phyloP scores from a whole-genome alignment of 495 filamentous ascomycete genomes.

The Hyaloscypha bicolor region DNA sequence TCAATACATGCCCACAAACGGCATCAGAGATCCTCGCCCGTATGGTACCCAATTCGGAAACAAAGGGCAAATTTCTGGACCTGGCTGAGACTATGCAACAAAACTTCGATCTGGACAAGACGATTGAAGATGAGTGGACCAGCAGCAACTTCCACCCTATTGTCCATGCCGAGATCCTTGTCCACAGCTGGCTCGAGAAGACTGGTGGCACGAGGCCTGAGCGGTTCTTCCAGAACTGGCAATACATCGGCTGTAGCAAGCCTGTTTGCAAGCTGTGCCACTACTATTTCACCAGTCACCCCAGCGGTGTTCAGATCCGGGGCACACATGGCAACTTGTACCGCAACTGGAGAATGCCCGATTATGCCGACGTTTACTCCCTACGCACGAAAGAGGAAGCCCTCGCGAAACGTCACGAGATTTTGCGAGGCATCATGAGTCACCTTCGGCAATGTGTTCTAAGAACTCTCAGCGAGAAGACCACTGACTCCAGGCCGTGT shows the following conservation, averaged over 20 bases:
- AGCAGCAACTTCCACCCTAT: slow-evolving; percentile 5
- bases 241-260: slow-evolving; percentile 35
- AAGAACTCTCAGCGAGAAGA: slow-evolving; percentile 16
- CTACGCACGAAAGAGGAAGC: slow-evolving; percentile 7
- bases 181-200: slow-evolving; percentile 7
- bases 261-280: slow-evolving; percentile 34
- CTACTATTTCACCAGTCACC: slow-evolving; percentile 27
- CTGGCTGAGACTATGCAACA: slow-evolving; percentile 13
- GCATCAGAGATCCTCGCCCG: slow-evolving; percentile 16
- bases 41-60: slow-evolving; percentile 10
- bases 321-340: slow-evolving; percentile 30
- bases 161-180: slow-evolving; percentile 15
- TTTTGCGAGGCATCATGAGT: slow-evolving; percentile 7
- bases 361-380: slow-evolving; percentile 26
- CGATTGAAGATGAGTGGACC: slow-evolving; percentile 8
- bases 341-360: slow-evolving; percentile 26
- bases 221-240: slow-evolving; percentile 29
- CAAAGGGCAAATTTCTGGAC: slow-evolving; percentile 6
- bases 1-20: slow-evolving; percentile 13
- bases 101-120: slow-evolving; percentile 12
- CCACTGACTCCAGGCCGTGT: slow-evolving; percentile 5
- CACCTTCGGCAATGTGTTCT: slow-evolving; percentile 8
- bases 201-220: slow-evolving; percentile 8
- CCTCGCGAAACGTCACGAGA: slow-evolving; percentile 3
- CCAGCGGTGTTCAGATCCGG: slow-evolving; percentile 14